These are phyloP conservation scores for Thinopyrum elongatum DNA, from an alignment of 176 grass and related monocot species.

Conservation along the genomic window DNA sequence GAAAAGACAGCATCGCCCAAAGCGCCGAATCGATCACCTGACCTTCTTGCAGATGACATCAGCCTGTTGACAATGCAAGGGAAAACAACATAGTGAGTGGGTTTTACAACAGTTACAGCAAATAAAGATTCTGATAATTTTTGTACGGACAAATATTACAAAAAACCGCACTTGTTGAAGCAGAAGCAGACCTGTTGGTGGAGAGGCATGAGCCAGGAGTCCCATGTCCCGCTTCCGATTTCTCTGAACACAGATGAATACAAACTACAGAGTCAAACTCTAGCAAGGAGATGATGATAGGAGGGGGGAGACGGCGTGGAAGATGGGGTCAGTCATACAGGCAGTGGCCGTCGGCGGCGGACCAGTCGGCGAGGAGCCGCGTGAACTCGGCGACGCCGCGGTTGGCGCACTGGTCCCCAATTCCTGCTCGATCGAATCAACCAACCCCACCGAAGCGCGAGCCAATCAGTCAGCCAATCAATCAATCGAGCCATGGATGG, in stretches of 20 bases:
- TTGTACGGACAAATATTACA: neutral
- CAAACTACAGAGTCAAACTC: neutral
- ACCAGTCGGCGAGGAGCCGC: constrained; percentile 60
- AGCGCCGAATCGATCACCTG: constrained; percentile 32
- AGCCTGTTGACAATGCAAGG: constrained; percentile 48
- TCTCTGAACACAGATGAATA: constrained; percentile 40
- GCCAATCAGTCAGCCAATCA: neutral
- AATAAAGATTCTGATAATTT: neutral
- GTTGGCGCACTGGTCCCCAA: constrained; percentile 75
- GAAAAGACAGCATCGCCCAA: neutral
- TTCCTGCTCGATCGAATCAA: constrained; percentile 30
- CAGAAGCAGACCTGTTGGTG: constrained; percentile 50
- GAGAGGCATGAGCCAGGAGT: constrained; percentile 93
- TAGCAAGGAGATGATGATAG: neutral
- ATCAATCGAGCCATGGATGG: neutral
- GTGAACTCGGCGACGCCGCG: constrained; percentile 59
- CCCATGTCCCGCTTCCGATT: constrained; percentile 67
- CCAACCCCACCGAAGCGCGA: too few relatives aligned
- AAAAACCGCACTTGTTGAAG: too few relatives aligned
- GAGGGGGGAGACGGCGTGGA: neutral
- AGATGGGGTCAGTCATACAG: constrained; percentile 25
- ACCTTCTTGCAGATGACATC: constrained; percentile 71
- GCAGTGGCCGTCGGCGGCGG: constrained; percentile 78
- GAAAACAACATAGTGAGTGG: neutral
- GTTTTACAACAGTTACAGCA: neutral